These are phyloP conservation scores for Aquilaria malaccensis DNA, from an alignment of 345 rosid species.

Conservation along the genomic window DNA sequence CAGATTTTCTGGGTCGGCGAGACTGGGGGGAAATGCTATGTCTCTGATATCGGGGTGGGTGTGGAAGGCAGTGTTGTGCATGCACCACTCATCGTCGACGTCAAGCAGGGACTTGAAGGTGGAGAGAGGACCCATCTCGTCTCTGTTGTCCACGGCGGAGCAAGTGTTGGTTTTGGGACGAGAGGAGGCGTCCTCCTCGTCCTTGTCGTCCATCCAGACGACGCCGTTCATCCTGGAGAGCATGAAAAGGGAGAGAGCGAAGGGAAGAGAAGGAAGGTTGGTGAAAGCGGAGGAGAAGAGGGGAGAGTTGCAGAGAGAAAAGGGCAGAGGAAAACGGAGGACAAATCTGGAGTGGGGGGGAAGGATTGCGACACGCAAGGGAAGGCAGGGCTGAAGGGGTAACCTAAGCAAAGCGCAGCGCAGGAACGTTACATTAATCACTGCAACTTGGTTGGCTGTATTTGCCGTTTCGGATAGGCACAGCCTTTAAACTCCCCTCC, in stretches of 20 bases:
- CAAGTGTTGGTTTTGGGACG: constrained; percentile 21
- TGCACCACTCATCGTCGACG: constrained; percentile 51
- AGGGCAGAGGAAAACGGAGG: constrained; percentile 15
- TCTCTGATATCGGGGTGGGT: constrained; percentile 34
- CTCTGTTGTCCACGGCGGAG: constrained; percentile 21
- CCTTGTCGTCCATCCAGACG: constrained; percentile 34
- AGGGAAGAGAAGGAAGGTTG: not conserved
- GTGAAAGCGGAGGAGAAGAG: constrained; percentile 5
- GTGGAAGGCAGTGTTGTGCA: constrained; percentile 19
- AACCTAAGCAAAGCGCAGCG: constrained; percentile 4
- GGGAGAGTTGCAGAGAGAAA: constrained; percentile 30
- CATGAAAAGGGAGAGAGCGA: constrained; percentile 17
- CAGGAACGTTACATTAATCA: constrained; percentile 28
- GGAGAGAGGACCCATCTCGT: constrained; percentile 36
- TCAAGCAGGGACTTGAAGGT: constrained; percentile 48
- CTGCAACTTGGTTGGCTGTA: constrained; percentile 2
- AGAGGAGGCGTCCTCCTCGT: constrained; percentile 26
- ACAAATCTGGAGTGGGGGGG: not conserved
- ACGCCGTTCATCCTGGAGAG: constrained; percentile 27
- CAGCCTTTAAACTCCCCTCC: not conserved
- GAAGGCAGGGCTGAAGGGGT: not conserved
- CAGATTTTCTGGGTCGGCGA: constrained; percentile 37
- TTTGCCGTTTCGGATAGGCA: constrained; percentile 3
- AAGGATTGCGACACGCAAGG: constrained; percentile 28
- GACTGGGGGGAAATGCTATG: constrained; percentile 36